Percentiles rank a stretch among this genome's conserved stretches.
phyloP scores from a whole-genome alignment of 352 stramenopile genomes.

The Phytophthora podocarpi region DNA sequence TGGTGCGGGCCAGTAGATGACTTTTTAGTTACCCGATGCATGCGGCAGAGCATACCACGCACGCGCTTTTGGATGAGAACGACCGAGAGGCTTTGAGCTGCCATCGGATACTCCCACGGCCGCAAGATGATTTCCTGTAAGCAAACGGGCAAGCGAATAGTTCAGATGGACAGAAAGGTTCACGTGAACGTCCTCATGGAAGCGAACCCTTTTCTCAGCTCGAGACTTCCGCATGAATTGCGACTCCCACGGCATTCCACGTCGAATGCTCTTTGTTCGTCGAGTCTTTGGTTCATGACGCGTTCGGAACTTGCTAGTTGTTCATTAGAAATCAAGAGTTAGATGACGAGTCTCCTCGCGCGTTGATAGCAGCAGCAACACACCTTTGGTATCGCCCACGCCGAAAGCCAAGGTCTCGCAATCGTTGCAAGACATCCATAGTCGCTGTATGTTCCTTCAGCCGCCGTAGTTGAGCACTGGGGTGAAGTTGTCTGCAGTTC shows the following conservation, averaged over 20 bases:
- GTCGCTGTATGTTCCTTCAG: no score
- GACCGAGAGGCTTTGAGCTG: constrained; percentile 76
- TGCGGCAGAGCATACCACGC: constrained; percentile 64
- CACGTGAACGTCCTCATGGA: not conserved
- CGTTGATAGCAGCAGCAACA: not conserved
- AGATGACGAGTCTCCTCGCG: not conserved
- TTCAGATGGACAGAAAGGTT: not conserved
- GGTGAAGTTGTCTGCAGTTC: not conserved
- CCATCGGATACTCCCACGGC: constrained; percentile 85
- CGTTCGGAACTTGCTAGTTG: constrained; percentile 53
- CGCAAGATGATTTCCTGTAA: constrained; percentile 63
- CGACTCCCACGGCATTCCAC: constrained; percentile 60
- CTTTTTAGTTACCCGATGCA: constrained; percentile 11
- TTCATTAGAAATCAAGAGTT: not conserved
- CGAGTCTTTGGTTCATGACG: constrained; percentile 60
- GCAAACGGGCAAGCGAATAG: not conserved
- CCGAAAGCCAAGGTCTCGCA: constrained; percentile 46
- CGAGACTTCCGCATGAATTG: constrained; percentile 82
- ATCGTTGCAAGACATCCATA: constrained; percentile 35
- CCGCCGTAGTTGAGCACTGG: constrained; percentile 8
- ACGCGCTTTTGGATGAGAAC: constrained; percentile 80
- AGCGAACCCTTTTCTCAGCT: constrained; percentile 62
- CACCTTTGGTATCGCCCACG: constrained; percentile 65
- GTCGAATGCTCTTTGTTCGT: constrained; percentile 34
- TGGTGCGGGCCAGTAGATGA: not conserved